phyloP scores from a whole-genome alignment of 768 basidiomycete species.

The Lentinus tigrinus region DNA sequence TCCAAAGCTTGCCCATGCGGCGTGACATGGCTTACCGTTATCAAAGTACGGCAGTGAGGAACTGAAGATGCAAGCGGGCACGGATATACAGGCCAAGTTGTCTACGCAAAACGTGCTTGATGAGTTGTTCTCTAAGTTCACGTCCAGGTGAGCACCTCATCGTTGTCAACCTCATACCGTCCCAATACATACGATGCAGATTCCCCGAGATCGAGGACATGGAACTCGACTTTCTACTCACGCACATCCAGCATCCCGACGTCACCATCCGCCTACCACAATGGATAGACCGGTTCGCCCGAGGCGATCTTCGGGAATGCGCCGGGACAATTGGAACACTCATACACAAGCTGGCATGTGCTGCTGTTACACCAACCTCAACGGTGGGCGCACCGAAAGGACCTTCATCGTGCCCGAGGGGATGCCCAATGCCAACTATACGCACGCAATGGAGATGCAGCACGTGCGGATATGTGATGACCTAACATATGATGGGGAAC shows the following conservation, averaged over 20 bases:
- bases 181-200: no score
- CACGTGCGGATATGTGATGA: neutral
- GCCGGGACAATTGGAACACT: neutral
- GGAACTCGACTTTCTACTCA: conserved; percentile 1
- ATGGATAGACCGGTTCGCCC: neutral
- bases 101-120: conserved; percentile 16
- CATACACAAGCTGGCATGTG: neutral
- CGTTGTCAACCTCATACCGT: neutral
- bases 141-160: conserved; percentile 1
- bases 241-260: neutral
- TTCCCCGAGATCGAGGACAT: conserved; percentile 2
- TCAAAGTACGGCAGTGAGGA: conserved; percentile 10
- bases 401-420: neutral
- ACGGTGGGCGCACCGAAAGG: neutral
- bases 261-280: neutral
- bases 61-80: conserved; percentile 15
- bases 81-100: conserved; percentile 19
- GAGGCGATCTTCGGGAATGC: neutral
- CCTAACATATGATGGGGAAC: neutral
- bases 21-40: no score
- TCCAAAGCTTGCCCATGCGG: neutral
- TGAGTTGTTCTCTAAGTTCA: conserved; percentile 24
- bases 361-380: neutral
- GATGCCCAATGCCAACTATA: neutral
- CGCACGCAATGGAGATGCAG: neutral